Conservation (phyloP, 2,329 filamentous ascomycete genomes). For the Fulvia fulva region DNA sequence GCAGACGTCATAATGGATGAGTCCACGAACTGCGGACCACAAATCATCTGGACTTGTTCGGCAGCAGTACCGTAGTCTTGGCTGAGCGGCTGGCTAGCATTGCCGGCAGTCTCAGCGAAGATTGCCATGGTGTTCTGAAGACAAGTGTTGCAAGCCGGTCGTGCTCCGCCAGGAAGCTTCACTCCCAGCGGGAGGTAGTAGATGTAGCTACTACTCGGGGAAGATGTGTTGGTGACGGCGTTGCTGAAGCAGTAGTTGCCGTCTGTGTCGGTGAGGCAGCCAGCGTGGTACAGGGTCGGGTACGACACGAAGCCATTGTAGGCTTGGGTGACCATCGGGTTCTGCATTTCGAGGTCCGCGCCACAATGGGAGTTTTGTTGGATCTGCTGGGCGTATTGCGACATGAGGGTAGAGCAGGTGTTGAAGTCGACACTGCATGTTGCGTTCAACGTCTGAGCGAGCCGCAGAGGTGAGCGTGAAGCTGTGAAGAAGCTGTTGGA, state of each 20-base stretch:
- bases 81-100: constrained; percentile 63
- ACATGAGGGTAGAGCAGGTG: constrained; percentile 64
- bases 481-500: constrained; percentile 81
- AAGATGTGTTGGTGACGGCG: constrained; percentile 71
- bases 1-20: constrained; percentile 9
- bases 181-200: constrained; percentile 83
- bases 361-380: constrained; percentile 63
- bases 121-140: constrained; percentile 76
- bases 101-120: constrained; percentile 65
- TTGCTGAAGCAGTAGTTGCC: constrained; percentile 71
- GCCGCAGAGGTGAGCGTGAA: constrained; percentile 64
- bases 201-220: constrained; percentile 68
- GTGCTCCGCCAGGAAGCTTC: constrained; percentile 60
- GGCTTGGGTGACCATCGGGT: constrained; percentile 68
- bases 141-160: constrained; percentile 73
- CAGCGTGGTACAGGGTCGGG: constrained; percentile 70
- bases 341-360: constrained; percentile 62
- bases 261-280: constrained; percentile 64
- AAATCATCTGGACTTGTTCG: constrained; percentile 63
- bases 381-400: constrained; percentile 62
- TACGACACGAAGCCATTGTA: constrained; percentile 75
- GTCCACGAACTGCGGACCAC: constrained; percentile 51
- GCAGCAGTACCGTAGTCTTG: constrained; percentile 69
- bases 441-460: constrained; percentile 73
- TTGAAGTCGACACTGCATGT: constrained; percentile 67